Conservation (phyloP, 495 filamentous ascomycete genomes). For the Penicillium pulvis region DNA sequence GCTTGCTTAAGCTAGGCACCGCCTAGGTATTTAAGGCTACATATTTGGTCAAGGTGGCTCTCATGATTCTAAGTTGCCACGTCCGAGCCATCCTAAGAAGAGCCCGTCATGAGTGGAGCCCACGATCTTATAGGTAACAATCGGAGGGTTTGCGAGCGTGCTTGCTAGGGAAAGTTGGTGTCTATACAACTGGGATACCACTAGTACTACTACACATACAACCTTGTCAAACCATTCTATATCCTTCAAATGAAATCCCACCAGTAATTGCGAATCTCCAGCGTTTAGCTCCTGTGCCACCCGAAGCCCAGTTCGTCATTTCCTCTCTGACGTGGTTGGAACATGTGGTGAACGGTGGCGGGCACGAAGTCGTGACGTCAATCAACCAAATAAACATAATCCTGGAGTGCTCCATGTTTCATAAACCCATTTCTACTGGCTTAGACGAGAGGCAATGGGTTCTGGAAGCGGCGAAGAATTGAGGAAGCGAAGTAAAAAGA, state of each 20-base stretch:
- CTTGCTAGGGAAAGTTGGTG: neutral
- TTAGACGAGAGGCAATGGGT: neutral
- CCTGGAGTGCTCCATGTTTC: no score
- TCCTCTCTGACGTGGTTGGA: neutral
- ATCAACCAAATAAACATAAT: neutral
- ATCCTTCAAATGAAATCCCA: neutral
- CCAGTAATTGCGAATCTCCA: neutral
- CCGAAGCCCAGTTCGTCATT: slow-evolving; percentile 2
- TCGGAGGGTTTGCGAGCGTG: neutral
- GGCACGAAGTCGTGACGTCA: slow-evolving; percentile 25
- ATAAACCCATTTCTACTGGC: neutral
- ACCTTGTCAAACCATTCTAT: neutral
- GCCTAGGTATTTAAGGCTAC: neutral
- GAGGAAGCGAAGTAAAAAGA: neutral
- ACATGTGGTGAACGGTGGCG: slow-evolving; percentile 1
- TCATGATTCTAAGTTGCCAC: slow-evolving; percentile 19
- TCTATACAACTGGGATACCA: neutral
- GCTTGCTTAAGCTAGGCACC: neutral
- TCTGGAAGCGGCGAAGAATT: neutral
- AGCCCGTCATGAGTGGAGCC: slow-evolving; percentile 15
- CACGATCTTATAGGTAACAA: neutral
- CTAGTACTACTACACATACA: neutral
- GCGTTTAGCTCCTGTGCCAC: slow-evolving; percentile 1
- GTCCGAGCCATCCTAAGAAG: slow-evolving; percentile 6
- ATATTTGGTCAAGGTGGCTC: slow-evolving; percentile 6